These are phyloP conservation scores for Pleodorina starrii DNA, from an alignment of 139 green algal genomes.

Conservation along the genomic window DNA sequence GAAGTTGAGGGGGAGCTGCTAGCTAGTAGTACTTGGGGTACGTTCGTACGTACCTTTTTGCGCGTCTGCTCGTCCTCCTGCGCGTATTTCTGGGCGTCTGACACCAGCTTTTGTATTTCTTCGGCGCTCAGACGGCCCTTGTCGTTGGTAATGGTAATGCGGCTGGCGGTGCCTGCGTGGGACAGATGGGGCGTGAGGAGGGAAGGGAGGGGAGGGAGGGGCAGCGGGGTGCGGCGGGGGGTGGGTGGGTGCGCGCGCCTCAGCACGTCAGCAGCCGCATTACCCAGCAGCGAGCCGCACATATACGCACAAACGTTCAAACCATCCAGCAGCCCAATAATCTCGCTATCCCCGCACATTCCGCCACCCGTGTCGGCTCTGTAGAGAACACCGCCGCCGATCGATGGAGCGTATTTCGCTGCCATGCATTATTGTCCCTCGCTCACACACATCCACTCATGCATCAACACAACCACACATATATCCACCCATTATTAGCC, in stretches of 20 bases:
- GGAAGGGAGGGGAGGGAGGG: not conserved
- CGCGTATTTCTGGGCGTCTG: slow-evolving; percentile 96
- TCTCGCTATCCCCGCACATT: not conserved
- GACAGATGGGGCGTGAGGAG: not conserved
- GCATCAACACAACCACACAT: too few relatives aligned
- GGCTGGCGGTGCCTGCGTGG: slow-evolving; percentile 21
- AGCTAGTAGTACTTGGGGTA: too few relatives aligned
- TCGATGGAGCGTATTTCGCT: too few relatives aligned
- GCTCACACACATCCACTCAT: too few relatives aligned
- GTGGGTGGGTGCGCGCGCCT: too few relatives aligned
- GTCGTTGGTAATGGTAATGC: slow-evolving; percentile 91
- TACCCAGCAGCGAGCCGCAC: not conserved
- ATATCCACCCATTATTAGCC: too few relatives aligned
- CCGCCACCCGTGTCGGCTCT: too few relatives aligned
- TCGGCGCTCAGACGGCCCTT: slow-evolving; percentile 76
- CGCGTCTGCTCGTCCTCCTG: slow-evolving; percentile 91
- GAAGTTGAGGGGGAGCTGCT: too few relatives aligned
- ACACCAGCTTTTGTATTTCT: slow-evolving; percentile 68
- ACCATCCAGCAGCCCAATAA: not conserved
- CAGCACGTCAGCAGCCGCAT: not conserved
- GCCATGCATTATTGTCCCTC: too few relatives aligned
- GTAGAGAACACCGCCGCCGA: too few relatives aligned
- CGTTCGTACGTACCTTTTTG: slow-evolving; percentile 64
- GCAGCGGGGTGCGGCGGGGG: too few relatives aligned
- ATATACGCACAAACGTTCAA: not conserved